Evolutionary conservation across 345 rosid genomes (phyloP).

Genomic region (Aquilaria sinensis): DNA sequence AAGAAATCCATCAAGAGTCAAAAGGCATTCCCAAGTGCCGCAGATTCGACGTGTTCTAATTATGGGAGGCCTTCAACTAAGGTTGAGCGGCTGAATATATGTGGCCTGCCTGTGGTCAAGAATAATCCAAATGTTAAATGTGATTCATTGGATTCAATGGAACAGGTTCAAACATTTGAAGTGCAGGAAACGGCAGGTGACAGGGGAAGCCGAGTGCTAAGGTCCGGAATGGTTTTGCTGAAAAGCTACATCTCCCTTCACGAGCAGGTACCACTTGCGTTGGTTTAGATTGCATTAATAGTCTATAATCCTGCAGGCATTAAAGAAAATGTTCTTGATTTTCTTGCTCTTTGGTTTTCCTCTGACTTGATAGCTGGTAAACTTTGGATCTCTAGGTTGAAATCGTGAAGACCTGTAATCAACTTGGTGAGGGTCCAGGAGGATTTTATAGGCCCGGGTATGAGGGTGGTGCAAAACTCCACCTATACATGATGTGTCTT

Average conservation of each 20-base stretch:
- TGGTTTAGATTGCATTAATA: not conserved
- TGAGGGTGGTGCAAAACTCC: slow-evolving; percentile 44
- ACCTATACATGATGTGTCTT: slow-evolving; percentile 57
- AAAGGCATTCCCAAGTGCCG: not conserved
- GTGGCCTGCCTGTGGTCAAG: not conserved
- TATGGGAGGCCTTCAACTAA: not conserved
- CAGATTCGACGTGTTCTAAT: not conserved
- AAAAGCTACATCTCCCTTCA: slow-evolving; percentile 25
- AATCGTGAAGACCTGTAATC: slow-evolving; percentile 38
- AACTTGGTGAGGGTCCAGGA: slow-evolving; percentile 36
- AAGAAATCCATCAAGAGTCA: slow-evolving; percentile 1
- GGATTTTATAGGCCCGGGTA: slow-evolving; percentile 55
- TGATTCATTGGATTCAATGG: too few species aligned
- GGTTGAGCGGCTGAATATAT: slow-evolving; percentile 26
- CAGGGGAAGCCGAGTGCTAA: slow-evolving; percentile 14
- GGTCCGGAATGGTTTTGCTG: slow-evolving; percentile 58
- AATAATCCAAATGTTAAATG: too few species aligned
- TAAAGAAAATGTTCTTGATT: not conserved
- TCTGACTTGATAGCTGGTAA: not conserved
- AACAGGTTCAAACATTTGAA: too few species aligned
- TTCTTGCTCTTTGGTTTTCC: not conserved
- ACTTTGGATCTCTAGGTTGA: slow-evolving; percentile 26
- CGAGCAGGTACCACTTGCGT: slow-evolving; percentile 29
- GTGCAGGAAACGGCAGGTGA: slow-evolving; percentile 4
- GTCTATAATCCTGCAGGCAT: not conserved